Conservation (phyloP, 169 alveolate genomes). For the Plasmodium adleri region DNA sequence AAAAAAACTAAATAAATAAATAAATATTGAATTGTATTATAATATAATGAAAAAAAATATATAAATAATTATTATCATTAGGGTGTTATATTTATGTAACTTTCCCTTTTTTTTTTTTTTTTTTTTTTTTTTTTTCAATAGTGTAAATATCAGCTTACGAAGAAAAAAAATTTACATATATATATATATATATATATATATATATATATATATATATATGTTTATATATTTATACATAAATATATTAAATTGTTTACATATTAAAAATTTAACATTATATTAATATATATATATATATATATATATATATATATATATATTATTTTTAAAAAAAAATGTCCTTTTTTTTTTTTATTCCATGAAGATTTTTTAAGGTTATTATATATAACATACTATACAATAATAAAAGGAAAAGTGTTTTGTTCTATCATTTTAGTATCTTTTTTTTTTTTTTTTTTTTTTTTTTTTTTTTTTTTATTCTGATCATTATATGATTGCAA, state of each 20-base stretch:
- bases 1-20: conserved; percentile 59
- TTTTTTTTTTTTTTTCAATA: background rate
- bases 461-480: conserved; percentile 2
- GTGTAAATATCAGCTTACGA: background rate
- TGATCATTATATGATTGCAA: conserved; percentile 1
- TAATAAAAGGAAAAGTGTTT: conserved; percentile 13
- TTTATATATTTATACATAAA: no score
- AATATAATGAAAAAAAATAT: background rate
- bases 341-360: conserved; percentile 15
- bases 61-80: background rate
- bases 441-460: no score
- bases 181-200: no score
- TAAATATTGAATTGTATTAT: background rate
- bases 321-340: conserved; percentile 32
- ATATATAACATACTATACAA: no score
- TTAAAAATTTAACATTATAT: background rate
- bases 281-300: background rate
- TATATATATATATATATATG: no score
- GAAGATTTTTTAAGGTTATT: conserved; percentile 38
- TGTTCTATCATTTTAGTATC: conserved; percentile 33
- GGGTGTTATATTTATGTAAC: background rate
- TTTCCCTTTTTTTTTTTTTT: conserved; percentile 5
- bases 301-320: conserved; percentile 6
- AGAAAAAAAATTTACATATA: background rate
- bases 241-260: no score